A percentile compares a stretch with the other conserved stretches of the same genome.
phyloP scores from a whole-genome alignment of 306 rosid genomes.

The Begonia peltatifolia region DNA sequence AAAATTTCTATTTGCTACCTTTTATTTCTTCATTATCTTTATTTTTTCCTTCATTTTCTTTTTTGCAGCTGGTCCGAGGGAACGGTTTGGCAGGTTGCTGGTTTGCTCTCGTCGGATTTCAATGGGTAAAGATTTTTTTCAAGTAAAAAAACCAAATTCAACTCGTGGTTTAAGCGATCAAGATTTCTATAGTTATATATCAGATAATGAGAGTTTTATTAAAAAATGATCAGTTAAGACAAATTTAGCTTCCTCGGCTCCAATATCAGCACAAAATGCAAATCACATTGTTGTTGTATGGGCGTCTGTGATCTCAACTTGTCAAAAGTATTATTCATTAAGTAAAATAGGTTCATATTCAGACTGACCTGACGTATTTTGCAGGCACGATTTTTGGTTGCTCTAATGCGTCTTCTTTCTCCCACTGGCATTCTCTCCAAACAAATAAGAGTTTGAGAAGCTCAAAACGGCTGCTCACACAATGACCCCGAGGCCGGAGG shows the following conservation, averaged over 20 bases:
- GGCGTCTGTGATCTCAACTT: too few relatives aligned
- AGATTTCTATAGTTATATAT: too few relatives aligned
- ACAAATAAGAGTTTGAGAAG: conserved; percentile 22
- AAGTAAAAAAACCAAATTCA: too few relatives aligned
- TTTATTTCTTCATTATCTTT: neutral
- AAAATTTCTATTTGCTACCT: conserved; percentile 8
- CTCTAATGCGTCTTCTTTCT: conserved; percentile 50
- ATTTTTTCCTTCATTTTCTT: conserved; percentile 10
- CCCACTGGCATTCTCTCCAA: conserved; percentile 42
- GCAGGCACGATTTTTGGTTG: conserved; percentile 26
- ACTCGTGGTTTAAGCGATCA: too few relatives aligned
- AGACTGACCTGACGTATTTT: neutral
- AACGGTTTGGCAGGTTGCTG: conserved; percentile 59
- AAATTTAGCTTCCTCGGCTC: too few relatives aligned
- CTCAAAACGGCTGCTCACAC: conserved; percentile 13
- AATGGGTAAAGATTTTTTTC: conserved; percentile 40
- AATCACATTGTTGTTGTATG: too few relatives aligned
- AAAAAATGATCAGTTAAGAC: too few relatives aligned
- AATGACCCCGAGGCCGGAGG: conserved; percentile 25
- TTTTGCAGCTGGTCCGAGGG: conserved; percentile 35
- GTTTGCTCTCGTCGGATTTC: conserved; percentile 51
- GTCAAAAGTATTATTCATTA: too few relatives aligned
- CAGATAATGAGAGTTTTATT: too few relatives aligned
- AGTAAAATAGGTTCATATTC: too few relatives aligned
- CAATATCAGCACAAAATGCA: too few relatives aligned